These are phyloP conservation scores for Alternaria sp. DNA, from an alignment of 2,329 filamentous ascomycete genomes.

Conservation along the genomic window DNA sequence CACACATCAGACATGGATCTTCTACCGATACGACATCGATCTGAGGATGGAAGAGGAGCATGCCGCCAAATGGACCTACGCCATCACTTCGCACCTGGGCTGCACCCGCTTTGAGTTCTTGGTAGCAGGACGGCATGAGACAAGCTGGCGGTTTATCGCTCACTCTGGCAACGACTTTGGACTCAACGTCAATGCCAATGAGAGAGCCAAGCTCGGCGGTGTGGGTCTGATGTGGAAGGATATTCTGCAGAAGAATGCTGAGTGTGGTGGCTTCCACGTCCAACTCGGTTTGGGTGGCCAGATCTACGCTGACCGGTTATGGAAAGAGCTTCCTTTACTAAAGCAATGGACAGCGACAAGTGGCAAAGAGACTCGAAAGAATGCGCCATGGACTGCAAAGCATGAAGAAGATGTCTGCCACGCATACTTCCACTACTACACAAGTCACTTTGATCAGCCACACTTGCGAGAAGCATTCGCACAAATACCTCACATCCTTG, in stretches of 20 bases:
- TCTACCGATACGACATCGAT: slow-evolving; percentile 93
- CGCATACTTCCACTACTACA: slow-evolving; percentile 99
- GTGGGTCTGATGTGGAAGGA: slow-evolving; percentile 99
- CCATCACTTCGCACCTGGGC: slow-evolving; percentile 93
- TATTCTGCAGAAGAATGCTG: slow-evolving; percentile 94
- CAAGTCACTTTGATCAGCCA: slow-evolving; percentile 96
- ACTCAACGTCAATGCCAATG: slow-evolving; percentile 83
- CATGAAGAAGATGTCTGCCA: slow-evolving; percentile 96
- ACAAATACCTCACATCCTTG: slow-evolving; percentile 92
- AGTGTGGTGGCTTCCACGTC: slow-evolving; percentile 94
- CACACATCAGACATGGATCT: slow-evolving; percentile 91
- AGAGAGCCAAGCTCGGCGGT: slow-evolving; percentile 84
- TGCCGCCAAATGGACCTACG: slow-evolving; percentile 93
- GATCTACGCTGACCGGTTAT: slow-evolving; percentile 92
- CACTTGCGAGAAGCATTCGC: slow-evolving; percentile 94
- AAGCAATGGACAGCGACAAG: slow-evolving; percentile 95
- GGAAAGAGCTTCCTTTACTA: slow-evolving; percentile 92
- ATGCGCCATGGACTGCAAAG: slow-evolving; percentile 87
- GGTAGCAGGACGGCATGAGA: slow-evolving; percentile 88
- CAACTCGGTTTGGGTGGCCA: slow-evolving; percentile 93
- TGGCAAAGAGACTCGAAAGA: slow-evolving; percentile 92
- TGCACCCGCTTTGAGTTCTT: slow-evolving; percentile 99
- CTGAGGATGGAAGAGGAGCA: slow-evolving; percentile 83
- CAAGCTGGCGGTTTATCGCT: slow-evolving; percentile 93
- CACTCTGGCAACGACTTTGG: slow-evolving; percentile 98